These are phyloP conservation scores for Funneliformis mosseae DNA, from an alignment of 192 early-diverging fungal genomes.

Conservation along the genomic window DNA sequence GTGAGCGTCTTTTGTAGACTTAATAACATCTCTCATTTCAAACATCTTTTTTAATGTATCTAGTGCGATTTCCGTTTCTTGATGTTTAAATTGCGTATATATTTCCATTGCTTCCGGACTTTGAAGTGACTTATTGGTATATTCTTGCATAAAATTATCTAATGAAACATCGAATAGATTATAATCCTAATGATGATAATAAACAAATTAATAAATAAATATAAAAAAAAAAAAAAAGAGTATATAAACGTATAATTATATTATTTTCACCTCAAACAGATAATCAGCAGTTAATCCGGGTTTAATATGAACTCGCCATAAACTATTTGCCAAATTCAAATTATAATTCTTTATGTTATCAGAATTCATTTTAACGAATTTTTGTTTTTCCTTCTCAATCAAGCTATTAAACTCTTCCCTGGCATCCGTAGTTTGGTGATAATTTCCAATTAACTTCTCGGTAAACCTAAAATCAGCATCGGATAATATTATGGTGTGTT, in stretches of 20 bases:
- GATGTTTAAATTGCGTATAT: not conserved
- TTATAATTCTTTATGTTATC: not conserved
- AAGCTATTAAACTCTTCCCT: not conserved
- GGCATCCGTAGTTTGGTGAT: not conserved
- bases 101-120: not conserved
- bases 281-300: not conserved
- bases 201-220: not conserved
- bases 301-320: not conserved
- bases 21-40: not conserved
- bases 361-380: slow-evolving; percentile 18
- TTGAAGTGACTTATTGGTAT: not conserved
- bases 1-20: not conserved
- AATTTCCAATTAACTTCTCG: not conserved
- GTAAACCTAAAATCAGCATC: not conserved
- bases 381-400: slow-evolving; percentile 4
- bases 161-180: not conserved
- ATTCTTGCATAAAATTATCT: not conserved
- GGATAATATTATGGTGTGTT: not conserved
- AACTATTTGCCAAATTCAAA: not conserved
- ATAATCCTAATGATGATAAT: not conserved
- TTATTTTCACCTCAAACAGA: not conserved
- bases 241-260: not conserved
- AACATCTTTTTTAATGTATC: not conserved
- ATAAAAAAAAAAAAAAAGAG: not conserved
- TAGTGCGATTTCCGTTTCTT: not conserved